These are phyloP conservation scores for Neurospora sp. DNA, from an alignment of 495 filamentous ascomycete species.

Conservation along the genomic window DNA sequence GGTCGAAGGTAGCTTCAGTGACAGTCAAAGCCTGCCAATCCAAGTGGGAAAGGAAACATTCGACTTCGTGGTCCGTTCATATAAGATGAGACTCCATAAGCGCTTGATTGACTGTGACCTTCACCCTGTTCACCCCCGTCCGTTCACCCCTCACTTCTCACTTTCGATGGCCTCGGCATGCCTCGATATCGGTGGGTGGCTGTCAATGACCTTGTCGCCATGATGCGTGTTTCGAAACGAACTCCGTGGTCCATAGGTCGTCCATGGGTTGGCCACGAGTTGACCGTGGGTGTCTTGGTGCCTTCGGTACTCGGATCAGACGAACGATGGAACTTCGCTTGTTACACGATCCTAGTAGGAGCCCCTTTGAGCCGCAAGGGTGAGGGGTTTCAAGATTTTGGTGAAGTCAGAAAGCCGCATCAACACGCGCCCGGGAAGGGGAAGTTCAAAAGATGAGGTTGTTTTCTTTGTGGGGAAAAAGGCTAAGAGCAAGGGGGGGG, in stretches of 20 bases:
- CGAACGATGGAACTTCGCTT: slow-evolving; percentile 21
- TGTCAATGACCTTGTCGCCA: not conserved
- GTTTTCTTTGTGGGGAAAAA: not conserved
- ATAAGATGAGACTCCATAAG: not conserved
- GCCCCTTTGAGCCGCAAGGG: slow-evolving; percentile 17
- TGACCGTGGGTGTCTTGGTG: not conserved
- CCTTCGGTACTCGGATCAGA: slow-evolving; percentile 20
- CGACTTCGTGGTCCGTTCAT: not conserved
- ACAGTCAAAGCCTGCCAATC: not conserved
- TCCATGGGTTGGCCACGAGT: not conserved
- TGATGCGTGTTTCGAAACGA: not conserved
- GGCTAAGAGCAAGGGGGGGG: not conserved
- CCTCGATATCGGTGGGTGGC: not conserved
- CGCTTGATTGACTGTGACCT: not conserved
- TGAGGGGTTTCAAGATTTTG: not conserved
- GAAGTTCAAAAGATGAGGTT: not conserved
- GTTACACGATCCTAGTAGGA: slow-evolving; percentile 12
- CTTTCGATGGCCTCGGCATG: not conserved
- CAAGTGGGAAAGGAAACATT: not conserved
- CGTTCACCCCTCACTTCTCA: not conserved
- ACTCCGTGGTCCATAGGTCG: not conserved
- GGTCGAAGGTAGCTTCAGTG: not conserved
- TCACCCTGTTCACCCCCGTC: not conserved
- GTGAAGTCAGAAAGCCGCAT: not conserved
- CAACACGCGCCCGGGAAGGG: not conserved